Evolutionary conservation across 73 alveolate genomes (phyloP).

Genomic region (Paramecium pentaurelia): DNA sequence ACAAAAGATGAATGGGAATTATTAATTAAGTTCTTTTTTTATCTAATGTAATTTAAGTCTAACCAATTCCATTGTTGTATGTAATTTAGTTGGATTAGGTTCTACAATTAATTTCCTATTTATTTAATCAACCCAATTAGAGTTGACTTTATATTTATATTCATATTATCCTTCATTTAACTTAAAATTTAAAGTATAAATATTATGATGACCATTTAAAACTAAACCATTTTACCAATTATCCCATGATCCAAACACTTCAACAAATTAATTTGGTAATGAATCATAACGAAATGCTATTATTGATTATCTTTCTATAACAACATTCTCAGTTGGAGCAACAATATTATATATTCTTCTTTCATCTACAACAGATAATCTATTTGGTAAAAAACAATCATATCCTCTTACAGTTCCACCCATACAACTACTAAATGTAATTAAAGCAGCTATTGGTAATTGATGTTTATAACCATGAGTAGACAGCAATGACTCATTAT

Average conservation of each 20-base stretch:
- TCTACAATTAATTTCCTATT: slow-evolving; percentile 53
- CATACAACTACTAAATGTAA: slow-evolving; percentile 77
- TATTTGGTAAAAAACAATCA: slow-evolving; percentile 83
- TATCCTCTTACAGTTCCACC: slow-evolving; percentile 92
- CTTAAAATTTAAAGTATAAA: neutral
- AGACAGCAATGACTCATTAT: slow-evolving; percentile 84
- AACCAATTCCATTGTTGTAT: neutral
- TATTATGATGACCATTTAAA: neutral
- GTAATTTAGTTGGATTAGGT: slow-evolving; percentile 73
- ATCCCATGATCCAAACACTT: slow-evolving; percentile 79
- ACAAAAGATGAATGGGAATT: slow-evolving; percentile 43
- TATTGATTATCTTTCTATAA: neutral
- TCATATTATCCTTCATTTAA: slow-evolving; percentile 51
- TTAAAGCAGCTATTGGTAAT: slow-evolving; percentile 79
- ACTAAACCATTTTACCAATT: slow-evolving; percentile 74
- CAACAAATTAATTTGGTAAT: slow-evolving; percentile 40
- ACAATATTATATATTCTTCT: slow-evolving; percentile 70
- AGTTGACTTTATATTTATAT: slow-evolving; percentile 80
- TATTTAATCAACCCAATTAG: slow-evolving; percentile 68
- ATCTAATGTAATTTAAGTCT: slow-evolving; percentile 32
- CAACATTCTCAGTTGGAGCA: neutral
- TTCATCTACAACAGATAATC: slow-evolving; percentile 88
- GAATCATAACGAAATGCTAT: neutral
- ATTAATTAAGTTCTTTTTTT: neutral
- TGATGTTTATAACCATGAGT: slow-evolving; percentile 74